Evolutionary conservation across 495 filamentous ascomycete genomes (phyloP).

Genomic region (Aspergillus mulundensis): DNA sequence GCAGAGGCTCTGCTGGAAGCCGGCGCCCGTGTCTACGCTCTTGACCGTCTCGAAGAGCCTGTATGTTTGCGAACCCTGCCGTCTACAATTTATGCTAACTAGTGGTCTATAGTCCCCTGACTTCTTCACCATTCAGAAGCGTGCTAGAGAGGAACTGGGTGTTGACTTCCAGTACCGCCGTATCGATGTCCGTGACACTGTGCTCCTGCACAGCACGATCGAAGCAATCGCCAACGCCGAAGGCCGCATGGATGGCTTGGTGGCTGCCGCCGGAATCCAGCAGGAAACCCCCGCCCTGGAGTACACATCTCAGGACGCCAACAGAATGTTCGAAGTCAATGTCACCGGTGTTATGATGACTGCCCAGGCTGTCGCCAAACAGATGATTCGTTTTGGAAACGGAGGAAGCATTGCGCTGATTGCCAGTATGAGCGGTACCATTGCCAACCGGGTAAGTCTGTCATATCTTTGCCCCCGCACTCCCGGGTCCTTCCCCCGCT

Average conservation of each 20-base stretch:
- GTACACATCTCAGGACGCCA: constrained; percentile 62
- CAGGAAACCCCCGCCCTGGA: constrained; percentile 66
- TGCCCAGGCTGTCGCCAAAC: constrained; percentile 63
- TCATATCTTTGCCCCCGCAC: constrained; percentile 9
- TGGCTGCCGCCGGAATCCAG: constrained; percentile 75
- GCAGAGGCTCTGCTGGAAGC: constrained; percentile 78
- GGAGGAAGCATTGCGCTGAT: constrained; percentile 71
- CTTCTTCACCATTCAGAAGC: constrained; percentile 59
- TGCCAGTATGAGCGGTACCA: constrained; percentile 67
- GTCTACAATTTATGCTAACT: neutral
- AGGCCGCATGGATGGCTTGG: constrained; percentile 68
- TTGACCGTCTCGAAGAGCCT: constrained; percentile 44
- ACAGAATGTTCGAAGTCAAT: constrained; percentile 70
- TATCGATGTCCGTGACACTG: constrained; percentile 79
- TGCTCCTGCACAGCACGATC: constrained; percentile 61
- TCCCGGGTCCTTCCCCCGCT: neutral
- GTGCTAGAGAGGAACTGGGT: constrained; percentile 61
- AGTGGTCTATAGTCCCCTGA: constrained; percentile 38
- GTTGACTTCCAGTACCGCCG: constrained; percentile 73
- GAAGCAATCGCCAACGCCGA: constrained; percentile 64
- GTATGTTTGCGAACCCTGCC: constrained; percentile 21
- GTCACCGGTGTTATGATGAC: constrained; percentile 76
- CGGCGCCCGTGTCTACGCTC: constrained; percentile 58
- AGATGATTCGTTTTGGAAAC: constrained; percentile 71
- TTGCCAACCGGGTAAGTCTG: constrained; percentile 59